Conservation (phyloP, 2,329 filamentous ascomycete species). For the Ceratocystis variospora region DNA sequence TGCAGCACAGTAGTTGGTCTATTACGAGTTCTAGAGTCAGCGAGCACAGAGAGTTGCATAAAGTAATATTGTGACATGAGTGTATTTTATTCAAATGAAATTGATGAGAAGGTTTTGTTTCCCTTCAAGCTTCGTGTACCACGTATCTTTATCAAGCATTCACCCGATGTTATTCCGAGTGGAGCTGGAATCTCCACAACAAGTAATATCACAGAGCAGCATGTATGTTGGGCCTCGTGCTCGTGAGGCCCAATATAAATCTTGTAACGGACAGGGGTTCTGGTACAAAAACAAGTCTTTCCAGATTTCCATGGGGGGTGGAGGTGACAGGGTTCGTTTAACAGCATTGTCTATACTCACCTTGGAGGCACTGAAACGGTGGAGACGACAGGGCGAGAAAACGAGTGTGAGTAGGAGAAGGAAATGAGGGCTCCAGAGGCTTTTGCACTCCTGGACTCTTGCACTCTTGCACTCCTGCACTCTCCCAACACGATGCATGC, state of each 20-base stretch:
- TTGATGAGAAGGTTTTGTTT: too few species aligned
- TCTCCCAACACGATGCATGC: not conserved
- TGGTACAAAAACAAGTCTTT: not conserved
- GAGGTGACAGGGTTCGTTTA: conserved; percentile 1
- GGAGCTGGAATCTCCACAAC: too few species aligned
- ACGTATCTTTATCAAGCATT: too few species aligned
- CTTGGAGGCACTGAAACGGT: not conserved
- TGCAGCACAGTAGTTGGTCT: too few species aligned
- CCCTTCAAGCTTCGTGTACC: too few species aligned
- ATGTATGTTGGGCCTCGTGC: not conserved
- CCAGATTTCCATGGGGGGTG: not conserved
- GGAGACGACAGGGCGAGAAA: not conserved
- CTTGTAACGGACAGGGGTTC: not conserved
- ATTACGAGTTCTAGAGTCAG: too few species aligned
- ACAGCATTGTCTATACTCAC: not conserved
- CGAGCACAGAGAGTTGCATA: too few species aligned
- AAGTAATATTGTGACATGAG: too few species aligned
- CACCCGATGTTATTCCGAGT: too few species aligned
- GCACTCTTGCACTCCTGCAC: too few species aligned
- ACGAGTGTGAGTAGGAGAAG: not conserved
- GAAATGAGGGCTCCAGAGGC: not conserved
- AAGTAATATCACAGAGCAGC: too few species aligned
- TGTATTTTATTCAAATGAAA: too few species aligned
- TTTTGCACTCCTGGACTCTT: not conserved
- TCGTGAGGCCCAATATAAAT: not conserved